phyloP scores from a whole-genome alignment of 345 rosid genomes.

The Rhodamnia rubescens region DNA sequence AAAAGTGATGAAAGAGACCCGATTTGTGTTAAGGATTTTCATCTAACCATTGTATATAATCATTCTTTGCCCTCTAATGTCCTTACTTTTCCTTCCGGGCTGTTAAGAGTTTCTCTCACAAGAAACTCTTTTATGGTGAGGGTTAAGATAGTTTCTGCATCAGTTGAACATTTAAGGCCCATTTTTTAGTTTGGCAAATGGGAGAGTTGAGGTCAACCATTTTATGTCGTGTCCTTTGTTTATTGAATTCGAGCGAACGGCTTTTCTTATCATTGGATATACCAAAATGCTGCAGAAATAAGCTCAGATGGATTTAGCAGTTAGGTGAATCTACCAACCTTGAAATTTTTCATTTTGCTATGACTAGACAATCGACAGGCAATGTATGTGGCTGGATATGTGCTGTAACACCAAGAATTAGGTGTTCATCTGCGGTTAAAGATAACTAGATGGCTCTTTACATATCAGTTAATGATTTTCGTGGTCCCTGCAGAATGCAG shows the following conservation, averaged over 20 bases:
- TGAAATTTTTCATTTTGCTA: neutral
- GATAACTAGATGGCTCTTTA: neutral
- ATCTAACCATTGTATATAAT: slow-evolving; percentile 3
- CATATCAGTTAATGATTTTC: neutral
- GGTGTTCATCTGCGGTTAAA: neutral
- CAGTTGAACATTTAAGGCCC: neutral
- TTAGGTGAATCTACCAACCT: neutral
- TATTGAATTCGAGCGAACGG: neutral
- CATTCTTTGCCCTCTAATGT: neutral
- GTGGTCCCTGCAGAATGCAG: neutral
- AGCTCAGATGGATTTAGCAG: neutral
- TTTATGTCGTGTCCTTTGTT: neutral
- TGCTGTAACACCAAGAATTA: neutral
- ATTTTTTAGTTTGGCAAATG: neutral
- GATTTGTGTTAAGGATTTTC: neutral
- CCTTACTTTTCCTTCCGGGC: neutral
- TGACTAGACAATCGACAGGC: neutral
- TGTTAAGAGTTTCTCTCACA: neutral
- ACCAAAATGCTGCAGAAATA: neutral
- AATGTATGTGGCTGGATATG: neutral
- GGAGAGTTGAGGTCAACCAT: neutral
- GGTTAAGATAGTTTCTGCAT: neutral
- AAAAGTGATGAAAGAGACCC: neutral
- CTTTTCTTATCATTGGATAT: neutral
- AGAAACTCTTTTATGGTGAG: neutral